Percentiles rank a stretch among this genome's conserved stretches.
Evolutionary conservation across 2,329 filamentous ascomycete genomes (phyloP).

Genomic region (Aspergillus caelatus): DNA sequence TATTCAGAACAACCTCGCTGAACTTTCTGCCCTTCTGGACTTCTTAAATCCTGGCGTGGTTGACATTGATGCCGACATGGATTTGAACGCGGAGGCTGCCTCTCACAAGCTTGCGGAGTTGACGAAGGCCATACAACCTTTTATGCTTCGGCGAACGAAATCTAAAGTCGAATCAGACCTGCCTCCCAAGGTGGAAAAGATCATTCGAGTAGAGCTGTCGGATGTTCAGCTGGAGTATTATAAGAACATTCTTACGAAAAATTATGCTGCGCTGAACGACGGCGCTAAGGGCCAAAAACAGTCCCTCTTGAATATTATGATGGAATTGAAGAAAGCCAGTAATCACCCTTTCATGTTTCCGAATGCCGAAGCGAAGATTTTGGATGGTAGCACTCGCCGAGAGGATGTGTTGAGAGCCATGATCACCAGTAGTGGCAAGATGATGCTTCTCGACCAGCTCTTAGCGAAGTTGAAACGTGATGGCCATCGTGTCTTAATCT

Average conservation of each 20-base stretch:
- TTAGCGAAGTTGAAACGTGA: constrained; percentile 90
- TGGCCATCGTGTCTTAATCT: constrained; percentile 93
- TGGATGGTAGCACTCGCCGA: constrained; percentile 76
- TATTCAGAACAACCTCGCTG: constrained; percentile 94
- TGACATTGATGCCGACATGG: constrained; percentile 87
- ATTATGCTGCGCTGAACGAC: constrained; percentile 91
- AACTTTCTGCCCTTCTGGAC: constrained; percentile 89
- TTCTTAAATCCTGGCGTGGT: constrained; percentile 96
- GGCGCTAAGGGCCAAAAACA: constrained; percentile 90
- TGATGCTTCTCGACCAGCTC: constrained; percentile 98
- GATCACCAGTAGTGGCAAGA: constrained; percentile 97
- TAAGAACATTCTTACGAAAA: constrained; percentile 96
- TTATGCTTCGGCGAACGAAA: constrained; percentile 93
- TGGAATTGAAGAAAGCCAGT: constrained; percentile 99
- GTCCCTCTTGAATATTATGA: constrained; percentile 96
- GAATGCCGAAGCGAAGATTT: constrained; percentile 85
- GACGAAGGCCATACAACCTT: constrained; percentile 85
- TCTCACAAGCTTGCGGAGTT: constrained; percentile 85
- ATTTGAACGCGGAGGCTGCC: constrained; percentile 77
- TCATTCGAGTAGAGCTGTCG: constrained; percentile 94
- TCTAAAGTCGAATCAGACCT: constrained; percentile 96
- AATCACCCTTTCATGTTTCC: constrained; percentile 99
- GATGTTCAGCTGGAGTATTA: constrained; percentile 98
- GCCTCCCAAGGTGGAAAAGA: constrained; percentile 97
- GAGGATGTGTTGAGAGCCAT: constrained; percentile 91